Evolutionary conservation across 169 alveolate genomes (phyloP).

Genomic region (Babesia gibsoni): DNA sequence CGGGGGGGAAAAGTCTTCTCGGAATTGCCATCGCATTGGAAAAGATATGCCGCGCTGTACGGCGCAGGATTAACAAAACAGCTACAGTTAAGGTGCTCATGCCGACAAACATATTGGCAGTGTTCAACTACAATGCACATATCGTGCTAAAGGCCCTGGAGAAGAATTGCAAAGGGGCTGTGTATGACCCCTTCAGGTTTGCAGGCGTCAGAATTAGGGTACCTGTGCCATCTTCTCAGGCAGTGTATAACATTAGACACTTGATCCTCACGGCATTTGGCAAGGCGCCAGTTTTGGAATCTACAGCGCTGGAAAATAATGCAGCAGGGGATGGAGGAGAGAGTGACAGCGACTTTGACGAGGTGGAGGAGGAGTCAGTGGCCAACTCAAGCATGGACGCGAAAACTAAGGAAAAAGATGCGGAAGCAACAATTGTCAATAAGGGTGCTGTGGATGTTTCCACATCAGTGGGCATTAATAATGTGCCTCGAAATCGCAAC

Average conservation of each 20-base stretch:
- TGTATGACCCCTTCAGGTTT: slow-evolving; percentile 61
- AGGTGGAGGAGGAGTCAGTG: too few relatives aligned
- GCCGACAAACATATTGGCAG: slow-evolving; percentile 71
- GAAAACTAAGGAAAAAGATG: not conserved
- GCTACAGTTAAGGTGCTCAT: slow-evolving; percentile 51
- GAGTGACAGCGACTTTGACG: slow-evolving; percentile 16
- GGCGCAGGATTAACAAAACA: slow-evolving; percentile 58
- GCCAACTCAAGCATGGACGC: not conserved
- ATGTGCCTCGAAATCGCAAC: not conserved
- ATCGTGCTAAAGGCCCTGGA: slow-evolving; percentile 66
- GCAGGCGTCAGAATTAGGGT: slow-evolving; percentile 52
- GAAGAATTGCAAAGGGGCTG: slow-evolving; percentile 51
- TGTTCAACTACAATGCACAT: slow-evolving; percentile 60
- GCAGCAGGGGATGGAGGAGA: not conserved
- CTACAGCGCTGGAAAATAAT: not conserved
- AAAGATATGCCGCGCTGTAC: slow-evolving; percentile 69
- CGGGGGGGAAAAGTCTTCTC: slow-evolving; percentile 71
- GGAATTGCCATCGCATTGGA: slow-evolving; percentile 70
- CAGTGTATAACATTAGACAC: slow-evolving; percentile 3
- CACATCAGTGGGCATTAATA: not conserved
- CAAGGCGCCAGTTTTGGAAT: not conserved
- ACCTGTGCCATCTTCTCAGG: slow-evolving; percentile 14
- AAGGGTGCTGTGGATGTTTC: not conserved
- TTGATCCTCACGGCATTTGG: not conserved
- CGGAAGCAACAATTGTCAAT: not conserved